Evolutionary conservation across 78 protist genomes (phyloP).

Genomic region (Dictyostelium capitatum): DNA sequence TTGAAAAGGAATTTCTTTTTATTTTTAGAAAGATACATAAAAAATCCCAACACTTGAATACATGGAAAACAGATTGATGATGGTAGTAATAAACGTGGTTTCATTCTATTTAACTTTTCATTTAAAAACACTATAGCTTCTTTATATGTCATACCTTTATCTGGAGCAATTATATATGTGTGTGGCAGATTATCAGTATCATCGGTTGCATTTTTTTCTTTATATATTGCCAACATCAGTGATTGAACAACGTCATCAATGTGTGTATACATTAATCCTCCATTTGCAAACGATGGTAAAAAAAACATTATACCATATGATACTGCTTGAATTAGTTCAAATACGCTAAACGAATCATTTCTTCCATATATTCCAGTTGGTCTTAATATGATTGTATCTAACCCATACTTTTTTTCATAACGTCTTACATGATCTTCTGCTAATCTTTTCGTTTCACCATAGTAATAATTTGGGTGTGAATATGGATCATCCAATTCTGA

Average conservation of each 20-base stretch:
- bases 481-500: constrained; percentile 24
- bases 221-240: not conserved
- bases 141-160: constrained; percentile 29
- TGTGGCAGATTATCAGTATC: constrained; percentile 21
- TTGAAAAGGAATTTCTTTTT: constrained; percentile 35
- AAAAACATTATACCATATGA: constrained; percentile 39
- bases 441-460: constrained; percentile 57
- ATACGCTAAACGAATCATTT: constrained; percentile 35
- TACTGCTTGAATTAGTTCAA: constrained; percentile 55
- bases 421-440: constrained; percentile 40
- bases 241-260: constrained; percentile 40
- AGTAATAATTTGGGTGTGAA: constrained; percentile 17
- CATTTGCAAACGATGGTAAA: constrained; percentile 60
- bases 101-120: constrained; percentile 60
- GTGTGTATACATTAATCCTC: constrained; percentile 47
- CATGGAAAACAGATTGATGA: not conserved
- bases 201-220: not conserved
- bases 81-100: constrained; percentile 49
- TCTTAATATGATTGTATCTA: constrained; percentile 43
- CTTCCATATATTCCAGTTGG: constrained; percentile 53
- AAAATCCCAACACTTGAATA: not conserved
- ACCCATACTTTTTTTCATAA: not conserved
- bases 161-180: constrained; percentile 52
- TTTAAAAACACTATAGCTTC: constrained; percentile 34
- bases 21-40: constrained; percentile 14